phyloP scores from a whole-genome alignment of 305 asterid species.

The Plantago coronopus region DNA sequence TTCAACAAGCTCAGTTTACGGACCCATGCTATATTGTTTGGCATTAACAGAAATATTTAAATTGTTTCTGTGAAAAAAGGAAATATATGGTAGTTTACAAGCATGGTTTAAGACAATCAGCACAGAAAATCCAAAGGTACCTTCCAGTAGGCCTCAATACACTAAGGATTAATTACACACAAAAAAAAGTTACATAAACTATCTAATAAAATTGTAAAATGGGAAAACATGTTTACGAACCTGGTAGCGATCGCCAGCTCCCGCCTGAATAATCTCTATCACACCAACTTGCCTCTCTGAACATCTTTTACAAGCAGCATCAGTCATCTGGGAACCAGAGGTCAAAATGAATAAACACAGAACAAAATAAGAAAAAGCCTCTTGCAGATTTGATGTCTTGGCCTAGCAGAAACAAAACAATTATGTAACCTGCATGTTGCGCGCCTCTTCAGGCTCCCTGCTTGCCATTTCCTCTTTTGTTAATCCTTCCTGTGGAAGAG shows the following conservation, averaged over 20 bases:
- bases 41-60: no score
- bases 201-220: no score
- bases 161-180: no score
- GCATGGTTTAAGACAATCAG: no score
- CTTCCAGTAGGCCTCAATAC: no score
- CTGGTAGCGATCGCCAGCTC: slow-evolving; percentile 85
- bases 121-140: no score
- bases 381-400: neutral
- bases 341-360: neutral
- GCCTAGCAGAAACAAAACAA: neutral
- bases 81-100: no score
- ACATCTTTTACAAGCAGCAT: slow-evolving; percentile 87
- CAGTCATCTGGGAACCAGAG: slow-evolving; percentile 62
- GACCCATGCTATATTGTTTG: no score
- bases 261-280: slow-evolving; percentile 68
- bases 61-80: no score
- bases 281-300: slow-evolving; percentile 61
- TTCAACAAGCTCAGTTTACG: no score
- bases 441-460: slow-evolving; percentile 65
- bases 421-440: slow-evolving; percentile 48
- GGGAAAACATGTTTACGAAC: slow-evolving; percentile 30
- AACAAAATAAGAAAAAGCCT: slow-evolving; percentile 1
- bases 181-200: no score
- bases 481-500: slow-evolving; percentile 54
- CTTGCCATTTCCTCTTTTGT: slow-evolving; percentile 66